Evolutionary conservation across 1,139 yeast species (phyloP).

Genomic region (Taphrina wiesneri): DNA sequence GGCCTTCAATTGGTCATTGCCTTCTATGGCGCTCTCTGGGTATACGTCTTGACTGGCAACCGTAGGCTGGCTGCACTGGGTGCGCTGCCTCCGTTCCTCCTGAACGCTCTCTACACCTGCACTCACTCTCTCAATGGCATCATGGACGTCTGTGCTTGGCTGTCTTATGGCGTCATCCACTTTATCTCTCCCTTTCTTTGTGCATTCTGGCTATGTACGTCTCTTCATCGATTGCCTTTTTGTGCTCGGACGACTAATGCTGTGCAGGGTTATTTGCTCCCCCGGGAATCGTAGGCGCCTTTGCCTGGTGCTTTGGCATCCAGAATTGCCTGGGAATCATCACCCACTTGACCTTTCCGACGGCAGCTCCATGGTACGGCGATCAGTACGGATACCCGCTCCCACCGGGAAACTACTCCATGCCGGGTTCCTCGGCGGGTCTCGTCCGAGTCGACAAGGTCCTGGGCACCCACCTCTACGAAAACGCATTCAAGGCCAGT

Average conservation of each 20-base stretch:
- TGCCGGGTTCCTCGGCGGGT: slow-evolving; percentile 98
- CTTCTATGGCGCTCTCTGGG: slow-evolving; percentile 30
- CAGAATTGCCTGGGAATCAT: slow-evolving; percentile 86
- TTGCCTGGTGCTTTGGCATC: slow-evolving; percentile 77
- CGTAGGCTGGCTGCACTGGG: slow-evolving; percentile 23
- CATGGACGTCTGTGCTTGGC: slow-evolving; percentile 86
- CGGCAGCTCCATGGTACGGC: slow-evolving; percentile 88
- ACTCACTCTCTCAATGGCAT: slow-evolving; percentile 45
- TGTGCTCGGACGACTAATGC: background rate
- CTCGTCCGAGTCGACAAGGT: slow-evolving; percentile 80
- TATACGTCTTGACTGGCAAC: slow-evolving; percentile 16
- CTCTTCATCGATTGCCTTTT: background rate
- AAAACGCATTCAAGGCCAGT: slow-evolving; percentile 77
- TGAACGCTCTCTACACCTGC: slow-evolving; percentile 9
- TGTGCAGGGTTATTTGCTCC: slow-evolving; percentile 71
- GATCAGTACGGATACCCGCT: slow-evolving; percentile 82
- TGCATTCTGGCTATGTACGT: slow-evolving; percentile 61
- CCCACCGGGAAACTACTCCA: slow-evolving; percentile 84
- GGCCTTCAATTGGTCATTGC: slow-evolving; percentile 20
- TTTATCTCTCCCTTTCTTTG: slow-evolving; percentile 86
- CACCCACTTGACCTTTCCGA: slow-evolving; percentile 80
- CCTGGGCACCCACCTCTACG: slow-evolving; percentile 79
- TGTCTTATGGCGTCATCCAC: slow-evolving; percentile 91
- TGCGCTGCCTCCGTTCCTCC: slow-evolving; percentile 23
- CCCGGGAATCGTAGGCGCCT: slow-evolving; percentile 59